Base-by-base conservation (phyloP, 352 stramenopile species). In the Globisporangium parvum region DNA sequence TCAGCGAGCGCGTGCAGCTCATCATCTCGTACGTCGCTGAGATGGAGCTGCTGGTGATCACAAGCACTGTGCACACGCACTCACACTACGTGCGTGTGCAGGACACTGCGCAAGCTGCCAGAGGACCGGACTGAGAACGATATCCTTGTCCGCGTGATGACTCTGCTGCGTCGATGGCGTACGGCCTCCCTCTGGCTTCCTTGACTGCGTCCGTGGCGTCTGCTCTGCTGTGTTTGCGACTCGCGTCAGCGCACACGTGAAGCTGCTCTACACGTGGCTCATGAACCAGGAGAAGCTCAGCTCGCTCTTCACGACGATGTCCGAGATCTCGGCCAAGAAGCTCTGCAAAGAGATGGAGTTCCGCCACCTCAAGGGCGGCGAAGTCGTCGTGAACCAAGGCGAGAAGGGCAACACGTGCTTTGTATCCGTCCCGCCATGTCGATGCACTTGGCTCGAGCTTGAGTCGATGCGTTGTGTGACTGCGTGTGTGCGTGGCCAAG, bases 241-340 rank as follows among this genome's bases (percentile, higher is more conserved):
- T n/a, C 17, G 15, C 10, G 15, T 20, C 12, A 60, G 52, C 35
- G 73, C 69, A 81, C 57, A 70, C 77, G 28, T 52, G 41, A 87
- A 85, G 62, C 63, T 89, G 55, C 55, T 93, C 51, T 93, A 91
- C 55, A 66, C 66, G 63, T 93, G 83, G 83, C 72, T 91, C 41
- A 93, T 93, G 83, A 85, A 81, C 56, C 80, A 93, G 53, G 83
- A 93, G 46, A 93, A 93, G 55, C 77, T 93, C 35, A 93, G 81
- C 55, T 87, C 83, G 14, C 71, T 93, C 14, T 90, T 93, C 55
- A 88, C 81, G 56, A 91, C 83, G 45, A 91, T 93, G 83, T 87
- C 80, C 9, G 83, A 93, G 60, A 71, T 87, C 12, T 88, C 82
- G 21, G 79, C 79, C 40, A 91, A 91, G 61, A 93, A 93, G 28